phyloP scores from a whole-genome alignment of 2,329 filamentous ascomycete genomes.

The Ophidiomyces ophidiicola region DNA sequence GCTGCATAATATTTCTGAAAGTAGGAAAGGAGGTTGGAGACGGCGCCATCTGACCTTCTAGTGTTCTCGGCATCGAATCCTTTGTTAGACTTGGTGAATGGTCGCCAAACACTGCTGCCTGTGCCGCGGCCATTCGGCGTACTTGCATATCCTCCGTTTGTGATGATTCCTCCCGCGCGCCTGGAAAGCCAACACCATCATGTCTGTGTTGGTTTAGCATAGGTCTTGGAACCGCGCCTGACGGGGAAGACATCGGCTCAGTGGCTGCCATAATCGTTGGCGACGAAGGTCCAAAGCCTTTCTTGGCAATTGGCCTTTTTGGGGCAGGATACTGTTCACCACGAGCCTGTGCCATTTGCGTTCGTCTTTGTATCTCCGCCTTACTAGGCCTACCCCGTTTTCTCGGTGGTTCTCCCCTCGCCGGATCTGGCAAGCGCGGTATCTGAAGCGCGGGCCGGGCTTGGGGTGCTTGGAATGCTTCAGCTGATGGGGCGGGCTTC shows the following conservation, averaged over 20 bases:
- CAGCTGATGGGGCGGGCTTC: conserved; percentile 25
- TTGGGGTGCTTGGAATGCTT: conserved; percentile 24
- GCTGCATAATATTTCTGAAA: conserved; percentile 11
- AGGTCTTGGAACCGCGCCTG: not conserved
- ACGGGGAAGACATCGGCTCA: not conserved
- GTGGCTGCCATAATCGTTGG: conserved; percentile 5
- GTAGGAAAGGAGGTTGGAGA: conserved; percentile 10
- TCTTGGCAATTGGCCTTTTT: conserved; percentile 7
- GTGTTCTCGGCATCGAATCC: conserved; percentile 13
- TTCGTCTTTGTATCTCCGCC: conserved; percentile 30
- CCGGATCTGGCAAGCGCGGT: conserved; percentile 25
- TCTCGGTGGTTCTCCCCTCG: conserved; percentile 25
- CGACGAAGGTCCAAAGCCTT: not conserved
- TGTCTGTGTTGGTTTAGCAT: not conserved
- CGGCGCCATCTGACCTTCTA: conserved; percentile 11
- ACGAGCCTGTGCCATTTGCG: conserved; percentile 27
- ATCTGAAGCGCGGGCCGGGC: conserved; percentile 25
- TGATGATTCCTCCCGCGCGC: conserved; percentile 6
- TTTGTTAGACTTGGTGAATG: conserved; percentile 2
- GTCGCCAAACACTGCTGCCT: conserved; percentile 4
- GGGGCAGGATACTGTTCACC: conserved; percentile 31
- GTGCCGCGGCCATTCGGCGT: conserved; percentile 11
- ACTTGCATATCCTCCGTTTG: conserved; percentile 15
- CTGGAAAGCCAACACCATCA: not conserved
- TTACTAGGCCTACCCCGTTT: conserved; percentile 36